Conservation (phyloP, 2,329 filamentous ascomycete genomes). For the Fusarium odoratissimum region DNA sequence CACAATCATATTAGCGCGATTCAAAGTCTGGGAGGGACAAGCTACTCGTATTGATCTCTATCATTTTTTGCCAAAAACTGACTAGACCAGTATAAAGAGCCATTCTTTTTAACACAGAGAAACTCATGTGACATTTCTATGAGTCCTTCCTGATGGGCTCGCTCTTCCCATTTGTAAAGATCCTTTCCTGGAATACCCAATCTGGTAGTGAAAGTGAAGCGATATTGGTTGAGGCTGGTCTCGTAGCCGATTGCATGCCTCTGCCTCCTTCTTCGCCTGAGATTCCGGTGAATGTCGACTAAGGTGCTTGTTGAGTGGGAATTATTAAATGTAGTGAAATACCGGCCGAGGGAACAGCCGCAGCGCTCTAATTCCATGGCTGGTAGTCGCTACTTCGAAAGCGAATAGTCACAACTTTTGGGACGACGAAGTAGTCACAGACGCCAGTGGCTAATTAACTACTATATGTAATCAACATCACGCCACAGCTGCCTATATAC, state of each 20-base stretch:
- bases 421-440: not conserved
- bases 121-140: slow-evolving; percentile 13
- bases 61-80: not conserved
- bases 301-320: not conserved
- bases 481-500: too few relatives aligned
- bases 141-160: not conserved
- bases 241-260: not conserved
- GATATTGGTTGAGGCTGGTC: not conserved
- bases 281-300: not conserved
- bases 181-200: not conserved
- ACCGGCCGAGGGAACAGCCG: not conserved
- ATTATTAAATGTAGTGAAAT: not conserved
- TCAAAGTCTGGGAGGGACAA: rapidly evolving
- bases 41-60: not conserved
- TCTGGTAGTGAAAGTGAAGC: not conserved
- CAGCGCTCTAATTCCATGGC: not conserved
- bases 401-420: not conserved
- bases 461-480: not conserved
- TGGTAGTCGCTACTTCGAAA: not conserved
- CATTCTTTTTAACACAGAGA: not conserved
- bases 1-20: not conserved
- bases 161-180: not conserved
- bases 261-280: not conserved
- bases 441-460: too few relatives aligned
- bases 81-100: not conserved